These are phyloP conservation scores for Globisporangium polare DNA, from an alignment of 352 stramenopile species.

Conservation along the genomic window DNA sequence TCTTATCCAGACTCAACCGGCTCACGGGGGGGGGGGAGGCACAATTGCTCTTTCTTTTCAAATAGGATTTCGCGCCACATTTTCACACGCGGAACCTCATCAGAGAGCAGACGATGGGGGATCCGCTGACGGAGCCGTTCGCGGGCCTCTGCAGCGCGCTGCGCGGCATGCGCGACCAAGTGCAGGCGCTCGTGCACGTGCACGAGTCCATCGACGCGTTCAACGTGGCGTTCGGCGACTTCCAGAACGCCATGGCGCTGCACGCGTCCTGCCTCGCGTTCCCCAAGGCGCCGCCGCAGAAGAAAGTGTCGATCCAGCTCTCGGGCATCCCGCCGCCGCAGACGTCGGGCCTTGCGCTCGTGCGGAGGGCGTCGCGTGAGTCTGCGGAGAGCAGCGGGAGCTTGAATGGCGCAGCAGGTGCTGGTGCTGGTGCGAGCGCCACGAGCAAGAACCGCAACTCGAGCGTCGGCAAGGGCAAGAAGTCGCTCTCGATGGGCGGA, in stretches of 20 bases:
- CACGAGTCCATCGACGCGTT: conserved; percentile 74
- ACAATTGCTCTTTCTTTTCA: too few relatives aligned
- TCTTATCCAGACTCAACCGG: too few relatives aligned
- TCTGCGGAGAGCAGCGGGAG: conserved; percentile 15
- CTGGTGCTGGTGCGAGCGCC: not conserved
- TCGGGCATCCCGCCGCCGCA: conserved; percentile 41
- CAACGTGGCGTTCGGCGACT: conserved; percentile 66
- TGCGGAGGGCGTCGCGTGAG: conserved; percentile 13
- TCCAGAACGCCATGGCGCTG: conserved; percentile 73
- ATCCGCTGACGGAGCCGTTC: conserved; percentile 49
- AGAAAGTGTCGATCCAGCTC: conserved; percentile 18
- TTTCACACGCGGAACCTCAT: not conserved
- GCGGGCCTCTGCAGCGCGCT: conserved; percentile 59
- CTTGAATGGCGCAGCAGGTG: not conserved
- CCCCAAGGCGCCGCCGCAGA: conserved; percentile 23
- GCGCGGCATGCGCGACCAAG: conserved; percentile 59
- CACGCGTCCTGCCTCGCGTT: conserved; percentile 74
- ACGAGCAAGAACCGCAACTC: conserved; percentile 4
- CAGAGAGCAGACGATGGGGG: conserved; percentile 15
- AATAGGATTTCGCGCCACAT: not conserved
- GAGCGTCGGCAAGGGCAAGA: conserved; percentile 6
- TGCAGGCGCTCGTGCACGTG: conserved; percentile 57
- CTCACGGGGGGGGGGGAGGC: too few relatives aligned
- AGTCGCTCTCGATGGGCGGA: conserved; percentile 7
- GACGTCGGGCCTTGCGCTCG: conserved; percentile 10